Evolutionary conservation across 2,329 filamentous ascomycete species (phyloP), one percentile per base, ranked within the genome.

Genomic region (Dactylellina sp.): DNA sequence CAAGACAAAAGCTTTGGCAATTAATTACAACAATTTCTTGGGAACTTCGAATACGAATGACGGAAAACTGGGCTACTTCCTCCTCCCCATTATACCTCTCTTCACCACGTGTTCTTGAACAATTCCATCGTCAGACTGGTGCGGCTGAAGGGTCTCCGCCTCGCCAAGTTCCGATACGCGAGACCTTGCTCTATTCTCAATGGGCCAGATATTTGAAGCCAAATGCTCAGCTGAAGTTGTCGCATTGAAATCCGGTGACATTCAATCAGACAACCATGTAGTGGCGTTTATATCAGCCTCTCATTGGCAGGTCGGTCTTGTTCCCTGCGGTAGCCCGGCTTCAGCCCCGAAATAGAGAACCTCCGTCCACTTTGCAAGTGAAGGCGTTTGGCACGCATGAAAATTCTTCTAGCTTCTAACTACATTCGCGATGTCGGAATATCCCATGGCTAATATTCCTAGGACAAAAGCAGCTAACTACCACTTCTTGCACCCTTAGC

Each of bases 121-220:
- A 20, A 25, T 18, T 42, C 35, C 9, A 25, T 53, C 49, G 37
- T 20, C 28, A 49, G 18, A 56, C 35, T 25, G 9, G 49, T 55
- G 60, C 60, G 18, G 44, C 37, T 42, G 39, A 55, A 28, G n/a
- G 11, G 7, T 25, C 25, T 22, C 5, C 22, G 37, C 16, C n/a
- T 2, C 44, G 61, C 61, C 50, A 64, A 64, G 61, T 47, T 64
- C 61, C 50, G 61, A 64, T 64, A 64, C n/a, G 61, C 61, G 61
- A 52, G 37, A 37, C 9, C 46, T 50, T 40, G 20, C n/a, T 20
- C 14, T 16, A 25, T 7, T 32, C 32, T 5, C 44, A 22, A 35
- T n/a, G 12, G 16, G 28, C 18, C 7, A 6, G 40, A 12, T 20
- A 22, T 3, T 4, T 25, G 52, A 25, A 50, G 7, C 9, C 9